Percentiles rank a stretch among this genome's conserved stretches.
Conservation (phyloP, 768 basidiomycete genomes). For the Tremella yokohamensis region DNA sequence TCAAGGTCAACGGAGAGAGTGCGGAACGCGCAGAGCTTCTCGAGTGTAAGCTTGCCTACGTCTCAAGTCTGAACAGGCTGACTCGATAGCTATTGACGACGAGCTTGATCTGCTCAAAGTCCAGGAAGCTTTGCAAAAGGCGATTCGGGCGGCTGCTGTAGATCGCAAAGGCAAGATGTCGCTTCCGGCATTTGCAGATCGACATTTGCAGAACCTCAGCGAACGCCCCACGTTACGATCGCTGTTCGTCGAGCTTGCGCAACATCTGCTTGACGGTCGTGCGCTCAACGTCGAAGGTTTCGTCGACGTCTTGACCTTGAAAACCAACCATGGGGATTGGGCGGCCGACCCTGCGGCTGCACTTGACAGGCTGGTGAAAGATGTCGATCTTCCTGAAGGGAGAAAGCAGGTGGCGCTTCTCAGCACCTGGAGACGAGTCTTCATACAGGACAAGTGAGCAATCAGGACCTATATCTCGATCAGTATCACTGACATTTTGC, state of each 20-base stretch:
- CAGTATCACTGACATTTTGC: conserved; percentile 1
- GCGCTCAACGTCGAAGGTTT: conserved; percentile 72
- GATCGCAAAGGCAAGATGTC: background rate
- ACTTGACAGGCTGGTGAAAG: conserved; percentile 38
- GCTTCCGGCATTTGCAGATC: conserved; percentile 20
- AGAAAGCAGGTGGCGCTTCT: conserved; percentile 67
- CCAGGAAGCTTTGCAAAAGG: conserved; percentile 65
- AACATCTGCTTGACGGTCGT: conserved; percentile 68
- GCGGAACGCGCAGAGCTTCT: conserved; percentile 15
- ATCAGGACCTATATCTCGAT: too few species aligned
- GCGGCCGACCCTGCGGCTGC: conserved; percentile 59
- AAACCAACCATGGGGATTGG: conserved; percentile 63
- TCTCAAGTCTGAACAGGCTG: background rate
- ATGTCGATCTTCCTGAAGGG: conserved; percentile 63
- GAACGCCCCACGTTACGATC: conserved; percentile 59
- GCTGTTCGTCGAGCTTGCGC: conserved; percentile 69
- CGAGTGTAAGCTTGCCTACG: conserved; percentile 21
- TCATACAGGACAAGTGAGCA: conserved; percentile 78
- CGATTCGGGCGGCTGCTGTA: conserved; percentile 54
- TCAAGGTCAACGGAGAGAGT: conserved; percentile 53
- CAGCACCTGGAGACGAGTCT: conserved; percentile 81
- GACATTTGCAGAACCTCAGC: conserved; percentile 55
- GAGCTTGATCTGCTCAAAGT: conserved; percentile 81
- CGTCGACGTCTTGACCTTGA: conserved; percentile 78
- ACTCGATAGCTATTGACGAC: conserved; percentile 69